Evolutionary conservation across 202 grass and related monocot species (phyloP), one percentile per base, ranked within the genome.

Genomic region (Musa balbisiana): DNA sequence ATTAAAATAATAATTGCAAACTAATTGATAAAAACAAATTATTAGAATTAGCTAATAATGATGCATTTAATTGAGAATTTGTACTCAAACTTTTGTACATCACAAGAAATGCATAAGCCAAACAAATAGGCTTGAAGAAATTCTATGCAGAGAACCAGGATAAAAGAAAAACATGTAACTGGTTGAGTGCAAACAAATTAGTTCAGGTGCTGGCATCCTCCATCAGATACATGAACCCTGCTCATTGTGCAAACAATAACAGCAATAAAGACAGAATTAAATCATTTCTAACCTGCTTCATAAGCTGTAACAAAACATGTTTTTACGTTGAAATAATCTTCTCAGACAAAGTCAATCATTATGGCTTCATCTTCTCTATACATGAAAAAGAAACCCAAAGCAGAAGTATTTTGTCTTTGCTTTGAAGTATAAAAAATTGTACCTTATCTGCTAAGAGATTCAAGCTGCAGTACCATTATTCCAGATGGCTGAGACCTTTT

Each of bases 391-490:
- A 25, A 27, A 69, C 17, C 27, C 15, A n/a, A 69, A 51, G 11
- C 14, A 69, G 15, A 69, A 14, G 49, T 69, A 29, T 50, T 25
- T 16, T 51, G 67, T 49, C 24, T 69, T 50, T 15, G 67, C n/a
- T 49, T 69, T 51, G 9, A 62, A 21, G 17, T 62, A 62, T 62
- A 62, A 62, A 69, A 49, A 69, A 69, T 11, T 69, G 29, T 69
- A 64, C 49, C 11, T 53, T 64, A 77, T 77, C 60, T 66, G 59
- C 13, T 27, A 65, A 77, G 58, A 65, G 75, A 49, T 66, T 77
- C 75, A 25, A 77, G 75, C 19, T 77, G 75, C 60, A 77, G n/a
- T 77, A 65, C 60, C 75, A 77, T 77, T 53, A 10, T 26, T 21
- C 43, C 33, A 15, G 75, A 77, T 65, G 75, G 21, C 20, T 66